Evolutionary conservation across 2,329 filamentous ascomycete species (phyloP), one percentile per base, ranked within the genome.

Genomic region (Aulographum hederae): DNA sequence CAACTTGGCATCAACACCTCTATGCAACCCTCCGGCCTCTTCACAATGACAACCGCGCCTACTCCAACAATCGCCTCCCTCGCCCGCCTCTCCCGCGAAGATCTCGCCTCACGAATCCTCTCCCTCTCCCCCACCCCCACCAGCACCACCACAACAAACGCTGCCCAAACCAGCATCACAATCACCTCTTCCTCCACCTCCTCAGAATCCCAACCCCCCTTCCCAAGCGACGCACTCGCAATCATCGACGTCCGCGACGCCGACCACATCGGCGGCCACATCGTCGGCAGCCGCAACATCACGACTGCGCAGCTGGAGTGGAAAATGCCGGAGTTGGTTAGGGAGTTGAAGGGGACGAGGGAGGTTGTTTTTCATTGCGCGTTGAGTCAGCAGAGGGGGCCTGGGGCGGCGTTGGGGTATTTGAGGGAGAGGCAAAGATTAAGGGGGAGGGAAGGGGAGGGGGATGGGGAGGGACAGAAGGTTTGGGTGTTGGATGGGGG

Each of bases 331-430:
- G 80, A 84, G 39, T 69, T 98, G n/a, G 64, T 92, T 10, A 72
- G 81, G 34, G 73, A 67, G 27, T 67, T 94, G 30, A 61, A 71
- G 40, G 72, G 76, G 47, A 84, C 82, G 52, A 70, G 89, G 34
- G 76, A 67, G 8, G 82, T 98, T 11, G 70, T 98, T 1, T 98
- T 98, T 53, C 89, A 98, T 58, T 98, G 89, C 55, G 78, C 80
- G 13, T 61, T 95, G 34, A 86, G 78, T 42, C 89, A 95, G 59
- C 78, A 93, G 57, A 67, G 89, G 1, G 89, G 89, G 0, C 89
- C 89, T 0, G 68, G 68, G 31, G 84, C 86, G 3, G 89, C 89
- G 3, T 56, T 93, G 42, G 65, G 67, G 45, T 95, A 94, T 52
- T 43, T 85, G 37, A 61, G 78, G 21, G 78, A 84, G 56, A 63